Evolutionary conservation across 805 yeast species (phyloP), one percentile per base, ranked within the genome.

Genomic region (Brettanomyces nanus): DNA sequence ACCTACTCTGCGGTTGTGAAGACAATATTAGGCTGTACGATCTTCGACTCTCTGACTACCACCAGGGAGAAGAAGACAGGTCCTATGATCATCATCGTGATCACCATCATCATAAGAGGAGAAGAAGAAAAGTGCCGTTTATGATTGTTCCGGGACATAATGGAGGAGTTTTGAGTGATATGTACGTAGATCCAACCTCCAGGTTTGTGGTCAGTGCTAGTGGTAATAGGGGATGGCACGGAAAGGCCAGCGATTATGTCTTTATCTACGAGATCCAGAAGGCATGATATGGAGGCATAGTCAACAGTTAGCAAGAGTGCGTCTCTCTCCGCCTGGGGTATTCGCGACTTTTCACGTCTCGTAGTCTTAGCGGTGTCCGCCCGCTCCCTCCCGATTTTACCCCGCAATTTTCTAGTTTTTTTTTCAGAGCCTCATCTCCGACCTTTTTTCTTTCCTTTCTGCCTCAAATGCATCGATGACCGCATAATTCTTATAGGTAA

Each of bases 171-270:
- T 64, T 92, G 25, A 82, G 95, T 34, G 76, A 77, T 37, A 63
- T 92, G 45, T 68, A 75, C 38, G 80, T 89, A 18, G 97, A 90
- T 58, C 90, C 90, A 22, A 81, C 92, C 2, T 85, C 94, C 28
- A 63, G 92, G 44, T 92, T 84, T 56, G 69, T 92, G 80, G 72
- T 90, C 5, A 81, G 95, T 51, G 80, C 97, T 1, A 82, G 95
- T 55, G 98, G 98, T 7, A 85, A 84, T 45, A 72, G 97, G 51
- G 98, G 98, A 4, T 90, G 97, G 97, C 87, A 81, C 47, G 87
- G 95, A 3, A 63, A 68, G 27, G 72, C 81, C 19, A 80, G 92
- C 1, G 96, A 87, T 41, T 73, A 77, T n/a, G 83, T 83, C 7
- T 69, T 87, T 32, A 39, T 46, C 33, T 45, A 46, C 25, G 49